A percentile compares a stretch with the other conserved stretches of the same genome.
Evolutionary conservation across 176 grass and related monocot species (phyloP).

Genomic region (Phoenix roebelenii): DNA sequence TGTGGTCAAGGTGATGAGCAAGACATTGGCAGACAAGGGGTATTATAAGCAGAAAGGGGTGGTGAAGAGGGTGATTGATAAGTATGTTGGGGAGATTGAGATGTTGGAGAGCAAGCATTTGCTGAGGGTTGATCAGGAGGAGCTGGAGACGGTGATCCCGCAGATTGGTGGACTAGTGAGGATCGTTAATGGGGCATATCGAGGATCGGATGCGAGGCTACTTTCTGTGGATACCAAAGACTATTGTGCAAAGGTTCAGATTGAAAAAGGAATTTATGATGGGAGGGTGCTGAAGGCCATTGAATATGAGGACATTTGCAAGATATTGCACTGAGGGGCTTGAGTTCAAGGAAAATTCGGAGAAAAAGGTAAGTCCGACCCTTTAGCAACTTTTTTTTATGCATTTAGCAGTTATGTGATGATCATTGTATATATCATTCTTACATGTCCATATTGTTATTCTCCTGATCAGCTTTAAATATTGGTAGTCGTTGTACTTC

Average conservation of each 20-base stretch:
- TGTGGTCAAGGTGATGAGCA: constrained; percentile 93
- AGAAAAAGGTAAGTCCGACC: no score
- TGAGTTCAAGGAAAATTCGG: no score
- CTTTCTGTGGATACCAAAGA: constrained; percentile 59
- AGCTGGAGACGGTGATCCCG: constrained; percentile 88
- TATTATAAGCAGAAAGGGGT: constrained; percentile 89
- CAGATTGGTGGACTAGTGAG: constrained; percentile 74
- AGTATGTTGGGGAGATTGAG: constrained; percentile 85
- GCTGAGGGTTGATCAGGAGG: constrained; percentile 80
- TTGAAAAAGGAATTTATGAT: constrained; percentile 91
- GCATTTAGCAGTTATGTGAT: no score
- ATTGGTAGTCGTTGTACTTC: no score
- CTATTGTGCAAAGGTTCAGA: constrained; percentile 75
- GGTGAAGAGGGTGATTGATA: constrained; percentile 63
- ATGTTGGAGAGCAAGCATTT: constrained; percentile 88
- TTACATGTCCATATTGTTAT: no score
- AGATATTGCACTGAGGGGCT: constrained; percentile 36
- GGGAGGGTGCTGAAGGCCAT: constrained; percentile 69
- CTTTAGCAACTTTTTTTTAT: no score
- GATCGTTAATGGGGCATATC: constrained; percentile 86
- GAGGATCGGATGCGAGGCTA: constrained; percentile 62
- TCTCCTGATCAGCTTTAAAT: no score
- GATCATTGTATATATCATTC: no score
- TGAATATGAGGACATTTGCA: constrained; percentile 92
- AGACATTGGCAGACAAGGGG: constrained; percentile 57